phyloP scores from a whole-genome alignment of 2,329 filamentous ascomycete species.

The Scedosporium minutisporum region DNA sequence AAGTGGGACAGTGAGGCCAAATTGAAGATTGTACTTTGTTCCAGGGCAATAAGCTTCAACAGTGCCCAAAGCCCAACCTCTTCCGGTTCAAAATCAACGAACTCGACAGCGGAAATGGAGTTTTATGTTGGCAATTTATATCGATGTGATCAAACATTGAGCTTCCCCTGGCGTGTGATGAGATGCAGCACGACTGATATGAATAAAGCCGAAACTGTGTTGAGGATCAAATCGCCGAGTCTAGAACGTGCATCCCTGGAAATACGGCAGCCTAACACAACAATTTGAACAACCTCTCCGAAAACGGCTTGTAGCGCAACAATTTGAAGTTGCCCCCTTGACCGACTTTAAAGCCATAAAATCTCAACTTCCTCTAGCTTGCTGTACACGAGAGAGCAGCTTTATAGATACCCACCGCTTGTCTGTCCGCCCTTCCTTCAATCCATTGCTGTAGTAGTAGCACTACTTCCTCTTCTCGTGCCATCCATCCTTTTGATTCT shows the following conservation, averaged over 20 bases:
- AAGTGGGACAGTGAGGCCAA: no score
- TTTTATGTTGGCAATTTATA: not conserved
- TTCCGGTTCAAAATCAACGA: not conserved
- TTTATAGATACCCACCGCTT: no score
- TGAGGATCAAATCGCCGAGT: not conserved
- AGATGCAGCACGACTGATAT: not conserved
- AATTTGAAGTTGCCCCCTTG: not conserved
- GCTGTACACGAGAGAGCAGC: no score
- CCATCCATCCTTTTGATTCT: constrained; percentile 7
- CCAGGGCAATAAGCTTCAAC: no score
- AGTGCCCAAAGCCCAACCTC: not conserved
- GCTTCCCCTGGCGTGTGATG: not conserved
- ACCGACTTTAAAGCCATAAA: not conserved
- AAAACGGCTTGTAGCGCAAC: not conserved
- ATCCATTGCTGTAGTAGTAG: no score
- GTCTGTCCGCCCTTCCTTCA: no score
- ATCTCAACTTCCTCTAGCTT: no score
- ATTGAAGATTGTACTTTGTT: no score
- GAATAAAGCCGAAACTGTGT: not conserved
- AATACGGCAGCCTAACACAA: not conserved
- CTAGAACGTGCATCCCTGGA: not conserved
- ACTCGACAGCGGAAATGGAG: not conserved
- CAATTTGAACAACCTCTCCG: not conserved
- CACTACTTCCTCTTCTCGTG: constrained; percentile 6
- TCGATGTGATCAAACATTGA: not conserved